phyloP scores from a whole-genome alignment of 176 grass and related monocot species.

The Bolboschoenus planiculmis region DNA sequence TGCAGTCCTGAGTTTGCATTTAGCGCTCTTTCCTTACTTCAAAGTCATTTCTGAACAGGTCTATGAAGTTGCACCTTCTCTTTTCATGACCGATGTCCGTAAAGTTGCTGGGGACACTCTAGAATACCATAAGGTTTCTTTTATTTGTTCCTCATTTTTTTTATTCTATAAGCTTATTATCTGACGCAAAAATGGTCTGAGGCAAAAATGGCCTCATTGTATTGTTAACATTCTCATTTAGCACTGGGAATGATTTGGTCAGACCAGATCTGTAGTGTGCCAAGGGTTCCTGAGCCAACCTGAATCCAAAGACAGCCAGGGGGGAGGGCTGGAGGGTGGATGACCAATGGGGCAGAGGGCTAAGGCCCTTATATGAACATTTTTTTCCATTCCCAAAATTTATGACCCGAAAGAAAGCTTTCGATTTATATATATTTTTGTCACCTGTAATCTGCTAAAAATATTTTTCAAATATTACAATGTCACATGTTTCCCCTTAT shows the following conservation, averaged over 20 bases:
- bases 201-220: background rate
- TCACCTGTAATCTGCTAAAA: background rate
- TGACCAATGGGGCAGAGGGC: background rate
- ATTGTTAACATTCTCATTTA: background rate
- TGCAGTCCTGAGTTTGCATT: background rate
- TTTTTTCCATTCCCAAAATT: background rate
- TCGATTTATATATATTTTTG: background rate
- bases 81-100: slow-evolving; percentile 96
- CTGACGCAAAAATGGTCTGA: background rate
- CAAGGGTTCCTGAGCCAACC: background rate
- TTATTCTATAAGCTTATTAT: background rate
- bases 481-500: background rate
- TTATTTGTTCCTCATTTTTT: slow-evolving; percentile 3
- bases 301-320: background rate
- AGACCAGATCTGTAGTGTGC: background rate
- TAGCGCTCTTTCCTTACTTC: slow-evolving; percentile 25
- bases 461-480: background rate
- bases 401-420: background rate
- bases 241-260: background rate
- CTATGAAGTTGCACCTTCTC: slow-evolving; percentile 88
- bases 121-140: slow-evolving; percentile 90
- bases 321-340: background rate
- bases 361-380: background rate
- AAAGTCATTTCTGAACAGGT: slow-evolving; percentile 40
- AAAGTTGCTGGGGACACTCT: slow-evolving; percentile 87